Evolutionary conservation across 2,329 filamentous ascomycete genomes (phyloP), one percentile per base, ranked within the genome.

Genomic region (Venturia carpophila): DNA sequence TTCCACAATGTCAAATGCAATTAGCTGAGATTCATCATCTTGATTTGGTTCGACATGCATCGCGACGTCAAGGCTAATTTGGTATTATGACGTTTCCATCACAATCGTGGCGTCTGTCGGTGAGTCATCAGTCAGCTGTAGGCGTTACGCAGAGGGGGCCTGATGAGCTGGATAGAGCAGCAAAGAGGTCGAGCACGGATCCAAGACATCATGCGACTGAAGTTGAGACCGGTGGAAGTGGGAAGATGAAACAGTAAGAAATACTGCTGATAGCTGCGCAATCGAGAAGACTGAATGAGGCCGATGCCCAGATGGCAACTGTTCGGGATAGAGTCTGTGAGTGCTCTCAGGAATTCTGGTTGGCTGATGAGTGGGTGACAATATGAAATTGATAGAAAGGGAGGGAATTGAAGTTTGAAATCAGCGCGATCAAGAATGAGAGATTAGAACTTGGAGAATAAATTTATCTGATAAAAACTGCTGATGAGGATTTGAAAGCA

Each of bases 381-480:
- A 9, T 34, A 2, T 5, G 27, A 34, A n/a, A n/a, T 58, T 58
- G 27, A 58, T 9, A 7, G 19, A 58, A 17, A 37, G 10, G 27
- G 15, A 58, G 24, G 19, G 37, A 37, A 5, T 34, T 58, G 52
- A 58, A n/a, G 7, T 15, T 37, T 58, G 52, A 58, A 19, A 24
- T 37, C 52, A 58, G 37, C 13, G 30, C 52, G 30, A 58, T 58
- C 30, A 37, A 34, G 27, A 37, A 27, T 58, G 52, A 58, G 30
- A 52, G 37, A 17, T 37, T 37, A 37, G 52, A 58, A 34, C 27
- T 58, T 30, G 52, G 19, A 37, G 17, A 58, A 37, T 58, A 58
- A 58, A 58, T 58, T 15, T 58, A 58, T 58, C 27, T 58, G 27
- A 58, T 37, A 58, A 37, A 58, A 37, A 15, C 52, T 58, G 52